Conservation (phyloP, 2,329 filamentous ascomycete genomes). For the Diaporthe nobilis region DNA sequence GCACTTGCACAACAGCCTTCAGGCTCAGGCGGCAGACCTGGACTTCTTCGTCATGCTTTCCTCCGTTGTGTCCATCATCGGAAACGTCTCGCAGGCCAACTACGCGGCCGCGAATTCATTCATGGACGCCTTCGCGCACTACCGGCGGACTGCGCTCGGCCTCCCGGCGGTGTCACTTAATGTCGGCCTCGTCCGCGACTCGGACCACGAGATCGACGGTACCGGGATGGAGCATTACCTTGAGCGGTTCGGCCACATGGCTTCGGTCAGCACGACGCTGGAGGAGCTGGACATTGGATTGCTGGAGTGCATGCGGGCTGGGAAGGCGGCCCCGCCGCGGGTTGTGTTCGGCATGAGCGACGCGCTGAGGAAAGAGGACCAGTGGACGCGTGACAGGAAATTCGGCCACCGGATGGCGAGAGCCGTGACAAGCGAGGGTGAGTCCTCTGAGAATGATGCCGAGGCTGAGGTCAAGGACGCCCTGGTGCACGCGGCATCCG, state of each 20-base stretch:
- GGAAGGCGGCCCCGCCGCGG: background rate
- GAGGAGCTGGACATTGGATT: slow-evolving; percentile 7
- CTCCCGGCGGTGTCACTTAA: background rate
- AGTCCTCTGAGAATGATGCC: background rate
- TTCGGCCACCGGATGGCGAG: background rate
- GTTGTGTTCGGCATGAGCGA: background rate
- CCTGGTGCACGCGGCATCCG: background rate
- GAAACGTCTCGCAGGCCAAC: slow-evolving; percentile 47
- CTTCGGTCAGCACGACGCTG: background rate
- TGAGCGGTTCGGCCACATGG: slow-evolving; percentile 1
- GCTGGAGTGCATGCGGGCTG: slow-evolving; percentile 4
- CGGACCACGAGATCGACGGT: slow-evolving; percentile 8
- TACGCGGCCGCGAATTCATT: slow-evolving; percentile 52
- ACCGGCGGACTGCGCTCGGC: slow-evolving; percentile 28
- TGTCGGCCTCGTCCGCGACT: slow-evolving; percentile 16
- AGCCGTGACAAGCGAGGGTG: background rate
- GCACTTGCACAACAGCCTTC: slow-evolving; percentile 45
- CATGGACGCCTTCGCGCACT: slow-evolving; percentile 46
- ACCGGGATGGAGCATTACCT: slow-evolving; percentile 1
- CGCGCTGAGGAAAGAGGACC: background rate
- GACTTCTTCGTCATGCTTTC: slow-evolving; percentile 52
- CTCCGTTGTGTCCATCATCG: slow-evolving; percentile 45
- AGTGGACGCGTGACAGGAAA: background rate
- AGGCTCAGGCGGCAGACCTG: slow-evolving; percentile 37
- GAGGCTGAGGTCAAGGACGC: background rate